Percentiles rank a stretch among this genome's conserved stretches.
phyloP scores from a whole-genome alignment of 2,329 filamentous ascomycete species.

The Calonectria leucothoes region DNA sequence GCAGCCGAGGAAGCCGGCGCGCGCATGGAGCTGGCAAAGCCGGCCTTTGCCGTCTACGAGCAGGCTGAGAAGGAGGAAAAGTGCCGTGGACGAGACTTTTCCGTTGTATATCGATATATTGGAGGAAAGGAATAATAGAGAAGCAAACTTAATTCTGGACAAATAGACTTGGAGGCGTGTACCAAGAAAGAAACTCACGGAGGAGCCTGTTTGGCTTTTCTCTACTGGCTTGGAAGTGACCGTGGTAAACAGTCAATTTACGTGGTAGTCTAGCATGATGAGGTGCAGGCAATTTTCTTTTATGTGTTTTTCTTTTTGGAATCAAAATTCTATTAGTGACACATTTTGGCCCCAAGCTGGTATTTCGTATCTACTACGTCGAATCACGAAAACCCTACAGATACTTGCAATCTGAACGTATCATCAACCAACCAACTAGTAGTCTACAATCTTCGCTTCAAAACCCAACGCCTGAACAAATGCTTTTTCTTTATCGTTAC shows the following conservation, averaged over 20 bases:
- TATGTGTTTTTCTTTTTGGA: too few relatives aligned
- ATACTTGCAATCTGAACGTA: not conserved
- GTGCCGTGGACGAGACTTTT: constrained; percentile 81
- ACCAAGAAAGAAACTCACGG: not conserved
- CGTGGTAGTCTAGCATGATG: too few relatives aligned
- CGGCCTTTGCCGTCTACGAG: constrained; percentile 76
- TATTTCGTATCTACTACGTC: not conserved
- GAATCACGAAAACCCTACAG: not conserved
- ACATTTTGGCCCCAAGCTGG: not conserved
- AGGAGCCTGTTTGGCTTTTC: not conserved
- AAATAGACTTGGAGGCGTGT: not conserved
- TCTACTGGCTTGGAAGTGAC: too few relatives aligned
- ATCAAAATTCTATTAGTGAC: not conserved
- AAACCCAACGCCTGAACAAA: not conserved
- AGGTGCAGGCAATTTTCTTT: too few relatives aligned
- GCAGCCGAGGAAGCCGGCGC: constrained; percentile 77
- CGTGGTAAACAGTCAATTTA: too few relatives aligned
- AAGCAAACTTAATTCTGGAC: not conserved
- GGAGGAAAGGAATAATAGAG: constrained; percentile 60
- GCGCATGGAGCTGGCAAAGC: constrained; percentile 71
- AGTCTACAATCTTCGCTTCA: not conserved
- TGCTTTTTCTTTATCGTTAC: not conserved
- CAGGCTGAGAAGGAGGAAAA: constrained; percentile 69
- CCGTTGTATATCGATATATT: constrained; percentile 81
- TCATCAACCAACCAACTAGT: not conserved